Evolutionary conservation across 768 basidiomycete species (phyloP).

Genomic region (Lactarius hatsudake): DNA sequence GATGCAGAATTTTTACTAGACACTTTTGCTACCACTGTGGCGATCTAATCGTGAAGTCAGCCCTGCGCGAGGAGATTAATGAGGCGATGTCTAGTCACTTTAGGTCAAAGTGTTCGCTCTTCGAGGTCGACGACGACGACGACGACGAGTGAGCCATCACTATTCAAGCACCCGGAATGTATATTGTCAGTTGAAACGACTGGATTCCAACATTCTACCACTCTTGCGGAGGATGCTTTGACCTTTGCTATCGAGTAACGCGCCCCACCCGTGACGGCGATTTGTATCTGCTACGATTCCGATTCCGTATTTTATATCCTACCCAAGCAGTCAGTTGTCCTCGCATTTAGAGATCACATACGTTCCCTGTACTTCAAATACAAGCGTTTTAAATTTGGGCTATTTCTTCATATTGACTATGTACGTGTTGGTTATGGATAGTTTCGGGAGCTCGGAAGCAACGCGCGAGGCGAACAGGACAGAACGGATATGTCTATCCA

Average conservation of each 20-base stretch:
- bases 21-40: conserved; percentile 59
- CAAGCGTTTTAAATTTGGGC: neutral
- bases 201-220: neutral
- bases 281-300: neutral
- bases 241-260: neutral
- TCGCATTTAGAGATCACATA: neutral
- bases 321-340: neutral
- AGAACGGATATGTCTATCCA: too few relatives aligned
- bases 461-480: too few relatives aligned
- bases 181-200: neutral
- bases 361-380: neutral
- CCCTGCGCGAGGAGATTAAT: conserved; percentile 34
- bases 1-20: conserved; percentile 17
- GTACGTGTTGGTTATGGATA: too few relatives aligned
- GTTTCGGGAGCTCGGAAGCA: too few relatives aligned
- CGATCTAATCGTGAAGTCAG: conserved; percentile 43
- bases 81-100: conserved; percentile 37
- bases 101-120: conserved; percentile 34
- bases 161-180: neutral
- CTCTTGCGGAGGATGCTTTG: neutral
- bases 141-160: neutral
- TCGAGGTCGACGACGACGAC: conserved; percentile 29
- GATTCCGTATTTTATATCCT: neutral
- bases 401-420: neutral
- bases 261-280: neutral